Base-by-base conservation (phyloP, 1,284 basidiomycete species). In the Microbotryum violaceum region DNA sequence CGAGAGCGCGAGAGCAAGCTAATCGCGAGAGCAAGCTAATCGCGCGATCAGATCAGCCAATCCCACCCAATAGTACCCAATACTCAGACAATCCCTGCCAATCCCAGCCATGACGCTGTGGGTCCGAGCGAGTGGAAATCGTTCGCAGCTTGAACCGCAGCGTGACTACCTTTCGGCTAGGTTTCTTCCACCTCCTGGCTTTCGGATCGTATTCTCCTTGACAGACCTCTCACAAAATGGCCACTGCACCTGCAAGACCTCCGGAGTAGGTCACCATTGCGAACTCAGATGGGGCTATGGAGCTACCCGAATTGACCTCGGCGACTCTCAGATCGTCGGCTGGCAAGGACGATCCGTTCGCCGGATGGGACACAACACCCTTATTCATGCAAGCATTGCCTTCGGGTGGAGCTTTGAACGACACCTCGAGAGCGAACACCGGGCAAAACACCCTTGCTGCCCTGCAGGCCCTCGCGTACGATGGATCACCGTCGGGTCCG, bases 371-470 rank as follows among this genome's bases (percentile, higher is more conserved):
- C 57, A 51, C 68, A 12, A 66, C 79, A 5, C 94, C 96, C 4
- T 79, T 98, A 44, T 98, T 98, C 77, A 97, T 97, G 92, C 85
- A 85, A 69, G 82, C 85, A 46, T 81, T 97, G 23, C 91, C 93
- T 54, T 65, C 20, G 67, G 57, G 49, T 53, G 62, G 48, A 56
- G 58, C 18, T 6, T 48, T 10, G 61, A 42, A 65, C 9, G 57
- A n/a, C 12, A 52, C 52, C 7, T 50, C 47, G 3, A 60, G 56
- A n/a, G 31, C 37, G 1, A 7, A 46, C 21, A 29, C 29, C 1
- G 14, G 31, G 12, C 18, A 48, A 44, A 77, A 80, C 4, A 82
- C 86, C 2, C 72, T 98, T 20, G 84, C 87, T 62, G 96, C 94
- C 5, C 76, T 98, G 45, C 89, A 93, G 75, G 87, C 83, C 68